A percentile compares a stretch with the other conserved stretches of the same genome.
Evolutionary conservation across 352 stramenopile genomes (phyloP).

Genomic region (Phytophthora tubulina): DNA sequence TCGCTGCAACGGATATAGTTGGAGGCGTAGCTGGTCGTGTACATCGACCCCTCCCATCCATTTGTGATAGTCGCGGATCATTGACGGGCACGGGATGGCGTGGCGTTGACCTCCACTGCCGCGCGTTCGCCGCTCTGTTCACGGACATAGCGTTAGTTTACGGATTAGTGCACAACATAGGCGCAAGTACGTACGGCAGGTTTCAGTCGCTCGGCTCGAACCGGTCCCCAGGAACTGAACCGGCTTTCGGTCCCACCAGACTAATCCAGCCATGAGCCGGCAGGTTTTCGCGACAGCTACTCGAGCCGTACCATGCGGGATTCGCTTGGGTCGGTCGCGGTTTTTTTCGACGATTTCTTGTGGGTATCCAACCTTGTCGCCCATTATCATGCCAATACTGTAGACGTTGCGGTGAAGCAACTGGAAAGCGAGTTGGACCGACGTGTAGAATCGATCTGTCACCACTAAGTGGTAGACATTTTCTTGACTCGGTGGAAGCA

Average conservation of each 20-base stretch:
- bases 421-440: conserved; percentile 11
- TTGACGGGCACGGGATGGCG: not conserved
- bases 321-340: not conserved
- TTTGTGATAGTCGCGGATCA: conserved; percentile 1
- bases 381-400: conserved; percentile 9
- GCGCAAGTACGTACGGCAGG: conserved; percentile 4
- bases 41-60: conserved; percentile 16
- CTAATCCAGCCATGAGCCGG: not conserved
- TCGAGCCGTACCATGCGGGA: not conserved
- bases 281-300: conserved; percentile 10
- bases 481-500: not conserved
- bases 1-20: conserved; percentile 23
- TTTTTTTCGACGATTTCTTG: conserved; percentile 6
- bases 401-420: conserved; percentile 16
- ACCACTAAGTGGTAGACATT: conserved; percentile 1
- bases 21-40: conserved; percentile 26
- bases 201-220: conserved; percentile 5
- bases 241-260: conserved; percentile 21
- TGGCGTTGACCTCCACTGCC: not conserved
- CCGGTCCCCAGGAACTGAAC: conserved; percentile 6
- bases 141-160: not conserved
- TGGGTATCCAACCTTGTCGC: not conserved
- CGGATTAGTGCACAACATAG: not conserved
- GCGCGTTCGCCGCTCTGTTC: not conserved
- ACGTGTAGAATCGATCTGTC: conserved; percentile 14